Percentiles rank a stretch among this genome's conserved stretches.
These are phyloP conservation scores for Nakazawaea ishiwadae DNA, from an alignment of 805 yeast species.

Conservation along the genomic window DNA sequence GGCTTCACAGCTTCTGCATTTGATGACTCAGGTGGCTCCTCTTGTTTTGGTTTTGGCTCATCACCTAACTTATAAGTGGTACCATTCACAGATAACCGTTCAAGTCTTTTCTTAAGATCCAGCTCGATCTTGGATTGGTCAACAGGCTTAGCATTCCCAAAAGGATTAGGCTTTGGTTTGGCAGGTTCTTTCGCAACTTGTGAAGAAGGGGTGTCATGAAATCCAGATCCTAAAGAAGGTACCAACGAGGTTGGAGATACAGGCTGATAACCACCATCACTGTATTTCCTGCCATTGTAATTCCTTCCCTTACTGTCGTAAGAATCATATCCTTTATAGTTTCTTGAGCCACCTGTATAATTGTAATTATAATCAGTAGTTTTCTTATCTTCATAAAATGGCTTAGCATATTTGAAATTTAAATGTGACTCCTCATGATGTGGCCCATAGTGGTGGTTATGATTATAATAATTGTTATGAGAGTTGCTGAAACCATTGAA, in stretches of 20 bases:
- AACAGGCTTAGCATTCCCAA: slow-evolving; percentile 84
- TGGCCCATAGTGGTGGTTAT: neutral
- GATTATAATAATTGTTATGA: neutral
- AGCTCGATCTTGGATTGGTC: slow-evolving; percentile 62
- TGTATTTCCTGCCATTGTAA: neutral
- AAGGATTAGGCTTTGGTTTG: slow-evolving; percentile 54
- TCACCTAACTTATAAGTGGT: slow-evolving; percentile 31
- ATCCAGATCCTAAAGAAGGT: too few species aligned
- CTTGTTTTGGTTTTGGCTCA: slow-evolving; percentile 7
- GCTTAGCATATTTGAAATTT: neutral
- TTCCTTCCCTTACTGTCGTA: neutral
- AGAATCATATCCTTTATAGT: neutral
- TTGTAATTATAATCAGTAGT: neutral
- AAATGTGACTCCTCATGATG: neutral
- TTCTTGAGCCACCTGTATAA: neutral
- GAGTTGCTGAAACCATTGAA: neutral
- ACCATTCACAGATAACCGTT: slow-evolving; percentile 37
- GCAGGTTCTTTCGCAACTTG: slow-evolving; percentile 11
- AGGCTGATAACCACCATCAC: neutral
- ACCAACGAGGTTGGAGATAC: too few species aligned
- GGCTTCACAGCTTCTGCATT: neutral
- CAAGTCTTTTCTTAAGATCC: slow-evolving; percentile 53
- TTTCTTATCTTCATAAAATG: neutral
- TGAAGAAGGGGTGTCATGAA: neutral
- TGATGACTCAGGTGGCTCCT: neutral